Conservation (phyloP, 2,329 filamentous ascomycete species). For the Penicillium sp. region DNA sequence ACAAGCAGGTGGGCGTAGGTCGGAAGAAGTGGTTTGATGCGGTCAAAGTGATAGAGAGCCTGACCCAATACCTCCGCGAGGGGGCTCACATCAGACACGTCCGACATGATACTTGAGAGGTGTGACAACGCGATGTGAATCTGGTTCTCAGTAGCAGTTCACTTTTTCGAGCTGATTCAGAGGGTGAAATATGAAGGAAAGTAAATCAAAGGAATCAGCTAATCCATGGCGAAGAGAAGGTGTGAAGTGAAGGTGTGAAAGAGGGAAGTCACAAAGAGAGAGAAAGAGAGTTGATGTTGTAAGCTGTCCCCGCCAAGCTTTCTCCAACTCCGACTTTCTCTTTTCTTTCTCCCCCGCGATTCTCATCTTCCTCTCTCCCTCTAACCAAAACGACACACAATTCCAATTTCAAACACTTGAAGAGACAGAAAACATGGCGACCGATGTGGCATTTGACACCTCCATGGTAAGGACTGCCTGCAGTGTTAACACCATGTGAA, state of each 20-base stretch:
- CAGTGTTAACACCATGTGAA: neutral
- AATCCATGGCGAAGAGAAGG: conserved; percentile 17
- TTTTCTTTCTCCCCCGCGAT: conserved; percentile 2
- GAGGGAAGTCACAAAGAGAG: neutral
- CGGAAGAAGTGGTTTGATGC: conserved; percentile 53
- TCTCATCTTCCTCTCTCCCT: neutral
- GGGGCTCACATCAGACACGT: conserved; percentile 37
- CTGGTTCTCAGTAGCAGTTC: too few species aligned
- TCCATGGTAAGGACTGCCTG: conserved; percentile 67
- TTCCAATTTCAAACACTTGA: too few species aligned
- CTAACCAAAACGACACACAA: too few species aligned
- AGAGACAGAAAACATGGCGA: conserved; percentile 63
- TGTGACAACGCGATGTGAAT: neutral
- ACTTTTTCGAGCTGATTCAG: too few species aligned
- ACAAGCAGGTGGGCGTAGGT: conserved; percentile 66
- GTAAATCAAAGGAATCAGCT: conserved; percentile 4
- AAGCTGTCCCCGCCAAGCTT: too few species aligned
- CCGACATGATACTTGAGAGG: conserved; percentile 1
- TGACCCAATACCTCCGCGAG: conserved; percentile 45
- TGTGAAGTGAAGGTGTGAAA: conserved; percentile 1
- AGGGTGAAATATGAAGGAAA: conserved; percentile 3
- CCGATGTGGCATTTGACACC: conserved; percentile 80
- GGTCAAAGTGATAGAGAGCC: conserved; percentile 50
- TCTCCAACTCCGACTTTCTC: neutral
- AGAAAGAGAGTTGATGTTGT: too few species aligned